Conservation (phyloP, 2,329 filamentous ascomycete genomes). For the Trichoderma oligosporum region DNA sequence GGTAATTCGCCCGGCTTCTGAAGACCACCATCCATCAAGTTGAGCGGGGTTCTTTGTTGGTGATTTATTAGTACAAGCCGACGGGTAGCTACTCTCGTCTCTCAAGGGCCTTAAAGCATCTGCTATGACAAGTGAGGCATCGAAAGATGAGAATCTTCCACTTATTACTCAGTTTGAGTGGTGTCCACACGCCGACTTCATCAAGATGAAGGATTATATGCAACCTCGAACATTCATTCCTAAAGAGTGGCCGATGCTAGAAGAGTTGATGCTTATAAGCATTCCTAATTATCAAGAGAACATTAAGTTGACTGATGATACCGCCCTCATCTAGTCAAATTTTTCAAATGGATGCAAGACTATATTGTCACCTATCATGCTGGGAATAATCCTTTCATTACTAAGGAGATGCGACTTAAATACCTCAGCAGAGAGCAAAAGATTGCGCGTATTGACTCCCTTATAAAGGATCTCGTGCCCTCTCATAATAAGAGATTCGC, state of each 20-base stretch:
- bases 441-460: constrained; percentile 14
- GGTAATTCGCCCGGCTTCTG: background rate
- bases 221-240: constrained; percentile 20
- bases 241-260: constrained; percentile 23
- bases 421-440: background rate
- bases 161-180: constrained; percentile 31
- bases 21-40: background rate
- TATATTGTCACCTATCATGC: background rate
- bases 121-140: constrained; percentile 18
- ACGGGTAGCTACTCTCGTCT: background rate
- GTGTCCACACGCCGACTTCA: constrained; percentile 33
- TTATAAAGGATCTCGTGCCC: too few species aligned
- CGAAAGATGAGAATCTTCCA: constrained; percentile 23
- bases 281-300: constrained; percentile 10
- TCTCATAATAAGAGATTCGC: too few species aligned
- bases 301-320: background rate
- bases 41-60: constrained; percentile 8
- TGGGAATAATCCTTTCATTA: constrained; percentile 10
- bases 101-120: constrained; percentile 16
- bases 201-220: constrained; percentile 26
- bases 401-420: background rate
- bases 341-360: constrained; percentile 20
- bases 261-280: constrained; percentile 30
- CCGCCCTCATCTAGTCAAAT: constrained; percentile 17
- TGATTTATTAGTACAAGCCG: constrained; percentile 1